A percentile compares a stretch with the other conserved stretches of the same genome.
Evolutionary conservation across 495 filamentous ascomycete genomes (phyloP).

Genomic region (Alectoria sarmentosa): DNA sequence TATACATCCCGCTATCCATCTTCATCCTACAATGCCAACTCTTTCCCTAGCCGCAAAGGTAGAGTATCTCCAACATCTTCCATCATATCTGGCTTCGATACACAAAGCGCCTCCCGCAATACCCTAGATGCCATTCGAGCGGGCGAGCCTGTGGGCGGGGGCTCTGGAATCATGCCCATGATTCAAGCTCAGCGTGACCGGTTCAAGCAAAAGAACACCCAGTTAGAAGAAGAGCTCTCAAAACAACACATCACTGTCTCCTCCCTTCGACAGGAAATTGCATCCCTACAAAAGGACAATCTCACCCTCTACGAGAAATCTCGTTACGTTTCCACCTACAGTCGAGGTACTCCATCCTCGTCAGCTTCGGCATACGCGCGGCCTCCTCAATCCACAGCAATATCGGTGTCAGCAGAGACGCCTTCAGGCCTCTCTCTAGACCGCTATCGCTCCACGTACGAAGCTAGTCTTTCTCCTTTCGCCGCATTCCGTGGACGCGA

Average conservation of each 20-base stretch:
- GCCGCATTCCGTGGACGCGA: slow-evolving; percentile 90
- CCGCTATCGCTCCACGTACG: slow-evolving; percentile 87
- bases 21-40: slow-evolving; percentile 55
- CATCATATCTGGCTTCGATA: slow-evolving; percentile 93
- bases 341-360: slow-evolving; percentile 57
- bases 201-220: slow-evolving; percentile 91
- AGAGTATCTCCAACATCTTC: slow-evolving; percentile 89
- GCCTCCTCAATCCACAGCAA: slow-evolving; percentile 67
- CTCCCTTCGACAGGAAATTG: slow-evolving; percentile 82
- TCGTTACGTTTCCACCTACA: slow-evolving; percentile 90
- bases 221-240: slow-evolving; percentile 86
- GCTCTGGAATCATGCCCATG: slow-evolving; percentile 93
- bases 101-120: slow-evolving; percentile 43
- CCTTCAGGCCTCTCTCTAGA: slow-evolving; percentile 64
- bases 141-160: slow-evolving; percentile 69
- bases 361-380: slow-evolving; percentile 63
- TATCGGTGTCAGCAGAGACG: slow-evolving; percentile 53
- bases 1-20: slow-evolving; percentile 77
- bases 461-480: slow-evolving; percentile 91
- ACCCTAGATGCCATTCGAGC: slow-evolving; percentile 53
- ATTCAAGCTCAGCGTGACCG: slow-evolving; percentile 95
- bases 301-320: slow-evolving; percentile 97
- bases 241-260: slow-evolving; percentile 76
- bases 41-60: slow-evolving; percentile 47
- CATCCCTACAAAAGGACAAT: slow-evolving; percentile 92